Percentiles rank a stretch among this genome's conserved stretches.
Evolutionary conservation across 768 basidiomycete species (phyloP).

Genomic region (Dictyophora rubrovolvata): DNA sequence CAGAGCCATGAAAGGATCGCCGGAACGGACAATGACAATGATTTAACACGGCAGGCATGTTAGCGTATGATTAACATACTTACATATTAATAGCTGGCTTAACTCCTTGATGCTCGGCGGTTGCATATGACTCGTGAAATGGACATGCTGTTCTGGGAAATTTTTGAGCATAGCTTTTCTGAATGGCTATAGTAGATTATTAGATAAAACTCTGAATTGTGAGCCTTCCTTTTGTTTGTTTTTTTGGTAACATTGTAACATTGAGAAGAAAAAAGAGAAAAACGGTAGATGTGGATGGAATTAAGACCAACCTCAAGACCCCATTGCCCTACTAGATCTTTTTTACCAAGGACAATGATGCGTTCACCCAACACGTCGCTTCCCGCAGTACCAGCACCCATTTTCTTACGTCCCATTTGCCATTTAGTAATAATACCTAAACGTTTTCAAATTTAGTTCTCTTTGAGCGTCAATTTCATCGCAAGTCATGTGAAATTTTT

Average conservation of each 20-base stretch:
- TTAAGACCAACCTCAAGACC: slow-evolving; percentile 61
- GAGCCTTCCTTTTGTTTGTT: background rate
- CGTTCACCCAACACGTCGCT: slow-evolving; percentile 50
- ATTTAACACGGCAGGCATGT: background rate
- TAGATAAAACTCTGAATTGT: slow-evolving; percentile 9
- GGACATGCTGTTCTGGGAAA: slow-evolving; percentile 55
- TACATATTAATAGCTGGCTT: slow-evolving; percentile 5
- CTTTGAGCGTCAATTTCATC: background rate
- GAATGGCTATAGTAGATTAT: slow-evolving; percentile 46
- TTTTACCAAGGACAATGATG: slow-evolving; percentile 86
- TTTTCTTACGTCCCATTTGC: slow-evolving; percentile 3
- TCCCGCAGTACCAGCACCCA: slow-evolving; percentile 4
- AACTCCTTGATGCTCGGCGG: slow-evolving; percentile 1
- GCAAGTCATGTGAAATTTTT: background rate
- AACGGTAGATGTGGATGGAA: background rate
- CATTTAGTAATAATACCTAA: slow-evolving; percentile 6
- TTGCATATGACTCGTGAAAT: slow-evolving; percentile 9
- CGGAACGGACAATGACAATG: slow-evolving; percentile 52
- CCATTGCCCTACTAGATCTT: slow-evolving; percentile 82
- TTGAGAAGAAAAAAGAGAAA: background rate
- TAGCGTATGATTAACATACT: background rate
- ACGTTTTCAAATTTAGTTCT: background rate
- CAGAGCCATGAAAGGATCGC: slow-evolving; percentile 44
- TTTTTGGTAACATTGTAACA: too few relatives aligned
- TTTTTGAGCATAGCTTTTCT: slow-evolving; percentile 57